These are phyloP conservation scores for Mycena vitilis DNA, from an alignment of 768 basidiomycete genomes.

Conservation along the genomic window DNA sequence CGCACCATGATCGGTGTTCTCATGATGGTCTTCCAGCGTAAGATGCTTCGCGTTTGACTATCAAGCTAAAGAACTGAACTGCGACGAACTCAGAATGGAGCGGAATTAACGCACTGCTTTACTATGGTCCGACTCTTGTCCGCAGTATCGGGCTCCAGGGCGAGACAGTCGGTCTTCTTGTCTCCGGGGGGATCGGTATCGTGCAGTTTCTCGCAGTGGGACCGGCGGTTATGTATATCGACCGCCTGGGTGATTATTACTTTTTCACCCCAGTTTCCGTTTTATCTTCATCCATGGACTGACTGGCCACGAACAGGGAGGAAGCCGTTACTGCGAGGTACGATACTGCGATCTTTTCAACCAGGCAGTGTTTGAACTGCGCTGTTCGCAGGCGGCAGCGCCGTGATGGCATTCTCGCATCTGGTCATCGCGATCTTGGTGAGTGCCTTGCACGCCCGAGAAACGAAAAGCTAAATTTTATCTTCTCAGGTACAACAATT, in stretches of 20 bases:
- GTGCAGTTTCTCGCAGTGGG: slow-evolving; percentile 82
- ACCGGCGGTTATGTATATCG: slow-evolving; percentile 79
- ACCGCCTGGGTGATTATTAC: slow-evolving; percentile 62
- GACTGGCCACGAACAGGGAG: slow-evolving; percentile 56
- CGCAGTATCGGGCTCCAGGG: slow-evolving; percentile 71
- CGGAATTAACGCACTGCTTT: slow-evolving; percentile 86
- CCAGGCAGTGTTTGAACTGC: not conserved
- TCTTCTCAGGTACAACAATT: slow-evolving; percentile 58
- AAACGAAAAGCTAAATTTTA: not conserved
- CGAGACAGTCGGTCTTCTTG: slow-evolving; percentile 69
- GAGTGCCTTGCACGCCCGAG: slow-evolving; percentile 24
- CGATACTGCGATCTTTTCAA: not conserved
- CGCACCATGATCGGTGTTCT: slow-evolving; percentile 77
- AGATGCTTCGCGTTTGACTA: not conserved
- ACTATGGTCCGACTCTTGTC: slow-evolving; percentile 83
- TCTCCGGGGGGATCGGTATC: slow-evolving; percentile 83
- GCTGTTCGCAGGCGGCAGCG: slow-evolving; percentile 61
- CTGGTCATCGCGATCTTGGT: slow-evolving; percentile 74
- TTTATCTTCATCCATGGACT: not conserved
- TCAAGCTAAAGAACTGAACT: not conserved
- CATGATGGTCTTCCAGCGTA: slow-evolving; percentile 89
- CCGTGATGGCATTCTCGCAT: slow-evolving; percentile 74
- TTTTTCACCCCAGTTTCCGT: too few species aligned
- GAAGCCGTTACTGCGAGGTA: slow-evolving; percentile 69
- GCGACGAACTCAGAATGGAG: slow-evolving; percentile 72